Evolutionary conservation across 768 basidiomycete species (phyloP).

Genomic region (Hypsizygus marmoreus): DNA sequence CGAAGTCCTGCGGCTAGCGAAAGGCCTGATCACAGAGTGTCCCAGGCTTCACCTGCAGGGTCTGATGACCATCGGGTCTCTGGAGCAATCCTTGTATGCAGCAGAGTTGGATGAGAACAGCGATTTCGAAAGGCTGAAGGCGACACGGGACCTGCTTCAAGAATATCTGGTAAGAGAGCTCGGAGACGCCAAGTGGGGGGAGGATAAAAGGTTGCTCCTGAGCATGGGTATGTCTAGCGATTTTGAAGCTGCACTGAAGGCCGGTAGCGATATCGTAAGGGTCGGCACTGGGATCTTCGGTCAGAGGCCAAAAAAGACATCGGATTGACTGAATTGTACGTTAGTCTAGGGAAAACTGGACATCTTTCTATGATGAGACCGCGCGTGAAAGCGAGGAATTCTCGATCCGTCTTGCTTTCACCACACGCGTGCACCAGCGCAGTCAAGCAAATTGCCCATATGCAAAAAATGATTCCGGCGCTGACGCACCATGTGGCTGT

Average conservation of each 20-base stretch:
- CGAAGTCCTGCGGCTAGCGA: conserved; percentile 68
- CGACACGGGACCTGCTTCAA: conserved; percentile 62
- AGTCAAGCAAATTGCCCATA: too few relatives aligned
- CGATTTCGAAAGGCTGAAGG: conserved; percentile 75
- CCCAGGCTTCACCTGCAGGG: conserved; percentile 78
- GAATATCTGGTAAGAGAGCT: conserved; percentile 38
- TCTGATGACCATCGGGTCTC: conserved; percentile 95
- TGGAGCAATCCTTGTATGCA: conserved; percentile 64
- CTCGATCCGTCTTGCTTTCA: too few relatives aligned
- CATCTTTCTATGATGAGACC: too few relatives aligned
- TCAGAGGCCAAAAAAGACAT: conserved; percentile 55
- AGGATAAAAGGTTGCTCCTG: conserved; percentile 56
- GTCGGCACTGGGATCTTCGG: conserved; percentile 95
- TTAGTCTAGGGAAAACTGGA: background rate
- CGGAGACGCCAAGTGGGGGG: conserved; percentile 44
- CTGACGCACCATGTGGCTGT: too few relatives aligned
- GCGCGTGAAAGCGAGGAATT: too few relatives aligned
- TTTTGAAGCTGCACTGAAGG: conserved; percentile 81
- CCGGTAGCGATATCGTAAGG: conserved; percentile 85
- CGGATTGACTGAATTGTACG: conserved; percentile 7
- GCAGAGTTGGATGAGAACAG: conserved; percentile 49
- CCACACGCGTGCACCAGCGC: too few relatives aligned
- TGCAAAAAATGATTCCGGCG: too few relatives aligned
- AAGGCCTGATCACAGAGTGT: conserved; percentile 70
- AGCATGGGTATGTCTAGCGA: conserved; percentile 99